A percentile compares a stretch with the other conserved stretches of the same genome.
phyloP scores from a whole-genome alignment of 352 stramenopile species.

The Phytophthora melonis region DNA sequence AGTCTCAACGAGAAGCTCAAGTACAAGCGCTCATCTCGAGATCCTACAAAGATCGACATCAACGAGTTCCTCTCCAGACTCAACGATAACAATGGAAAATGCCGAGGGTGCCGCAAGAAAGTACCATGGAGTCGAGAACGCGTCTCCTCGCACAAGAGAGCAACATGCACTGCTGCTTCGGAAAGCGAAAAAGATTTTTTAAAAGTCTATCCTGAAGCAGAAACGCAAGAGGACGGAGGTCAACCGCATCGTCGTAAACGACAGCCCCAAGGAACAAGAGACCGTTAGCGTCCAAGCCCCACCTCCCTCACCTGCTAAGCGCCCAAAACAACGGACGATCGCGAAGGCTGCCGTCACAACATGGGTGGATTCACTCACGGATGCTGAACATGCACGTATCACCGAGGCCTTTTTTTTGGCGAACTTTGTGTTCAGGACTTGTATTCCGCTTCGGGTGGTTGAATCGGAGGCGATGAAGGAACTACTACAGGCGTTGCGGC shows the following conservation, averaged over 20 bases:
- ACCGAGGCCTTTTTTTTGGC: background rate
- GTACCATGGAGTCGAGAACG: no score
- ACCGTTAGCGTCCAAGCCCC: no score
- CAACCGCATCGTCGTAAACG: no score
- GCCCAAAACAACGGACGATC: background rate
- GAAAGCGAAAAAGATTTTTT: no score
- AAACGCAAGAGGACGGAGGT: no score
- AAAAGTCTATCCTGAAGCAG: no score
- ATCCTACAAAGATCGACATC: background rate
- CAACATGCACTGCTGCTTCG: no score
- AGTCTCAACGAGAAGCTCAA: no score
- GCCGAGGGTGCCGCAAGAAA: no score
- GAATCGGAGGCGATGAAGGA: constrained; percentile 12
- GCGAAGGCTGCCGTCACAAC: background rate
- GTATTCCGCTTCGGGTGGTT: constrained; percentile 10
- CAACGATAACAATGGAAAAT: background rate
- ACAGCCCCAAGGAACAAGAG: no score
- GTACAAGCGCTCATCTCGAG: background rate
- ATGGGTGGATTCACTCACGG: background rate
- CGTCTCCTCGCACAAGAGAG: no score
- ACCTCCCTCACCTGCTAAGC: background rate
- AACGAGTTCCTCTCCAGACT: no score
- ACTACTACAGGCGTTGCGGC: background rate
- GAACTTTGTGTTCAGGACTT: constrained; percentile 10
- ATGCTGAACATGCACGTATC: background rate